Evolutionary conservation across 176 grass and related monocot genomes (phyloP), one percentile per base, ranked within the genome.

Genomic region (Musa troglodytarum): DNA sequence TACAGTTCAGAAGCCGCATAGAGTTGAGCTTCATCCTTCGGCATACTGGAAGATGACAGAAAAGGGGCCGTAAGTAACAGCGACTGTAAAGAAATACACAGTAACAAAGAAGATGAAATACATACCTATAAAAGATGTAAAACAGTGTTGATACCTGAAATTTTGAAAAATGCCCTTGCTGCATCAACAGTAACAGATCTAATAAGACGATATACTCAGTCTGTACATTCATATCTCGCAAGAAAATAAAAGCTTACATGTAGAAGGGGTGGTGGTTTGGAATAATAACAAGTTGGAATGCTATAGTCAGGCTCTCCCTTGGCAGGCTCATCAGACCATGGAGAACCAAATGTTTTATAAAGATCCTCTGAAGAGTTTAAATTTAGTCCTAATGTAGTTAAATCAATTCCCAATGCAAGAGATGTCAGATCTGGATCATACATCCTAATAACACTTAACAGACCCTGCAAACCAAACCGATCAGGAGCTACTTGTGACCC

Each of bases 41-140:
- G 95, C 95, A 99, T 94, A 76, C 95, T 99, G 90, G 65, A 83
- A 81, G 70, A 76, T 11, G 9, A 6, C 19, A 70, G 9, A 81
- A 74, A 58, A 65, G 50, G 50, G 51, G 54, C 70, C 61, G 29
- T 15, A 77, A 12, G 6, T 74, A 52, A 8, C 10, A 67, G 74
- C 66, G 14, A 67, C 34, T 53, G 69, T 22, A 21, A 28, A 59
- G n/a, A 25, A n/a, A 15, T 50, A 51, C 72, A 70, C 11, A 3
- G 66, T 78, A 65, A 81, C 53, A 73, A 65, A 63, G 50, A 63
- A 28, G 14, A 75, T 77, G 49, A 73, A 54, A 28, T n/a, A 56
- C 14, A 75, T 86, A 99, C 95, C 90, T 94, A 86, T 99, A 99
- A 77, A 99, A 99, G 76, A 99, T 94, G 82, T 89, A 99, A 86